Percentiles rank a stretch among this genome's conserved stretches.
Conservation (phyloP, 2,329 filamentous ascomycete species). For the Ophiostoma sp. region DNA sequence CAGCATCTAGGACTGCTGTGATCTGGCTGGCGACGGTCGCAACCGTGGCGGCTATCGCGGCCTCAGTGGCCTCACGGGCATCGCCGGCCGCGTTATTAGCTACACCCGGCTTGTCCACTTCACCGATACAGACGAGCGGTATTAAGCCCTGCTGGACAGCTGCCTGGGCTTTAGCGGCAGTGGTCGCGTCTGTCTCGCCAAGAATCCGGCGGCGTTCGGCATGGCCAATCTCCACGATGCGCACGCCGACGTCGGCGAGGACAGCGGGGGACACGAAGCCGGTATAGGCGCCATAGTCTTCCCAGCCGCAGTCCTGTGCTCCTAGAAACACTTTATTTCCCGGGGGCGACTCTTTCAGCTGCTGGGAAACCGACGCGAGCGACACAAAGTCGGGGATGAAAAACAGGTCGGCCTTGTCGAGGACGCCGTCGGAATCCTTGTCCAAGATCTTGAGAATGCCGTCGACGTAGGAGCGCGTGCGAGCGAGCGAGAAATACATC, state of each 20-base stretch:
- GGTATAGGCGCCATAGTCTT: constrained; percentile 67
- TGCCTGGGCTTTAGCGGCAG: constrained; percentile 64
- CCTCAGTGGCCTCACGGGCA: constrained; percentile 54
- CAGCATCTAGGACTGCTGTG: constrained; percentile 53
- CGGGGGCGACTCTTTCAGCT: constrained; percentile 39
- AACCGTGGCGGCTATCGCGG: constrained; percentile 51
- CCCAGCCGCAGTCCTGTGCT: constrained; percentile 70
- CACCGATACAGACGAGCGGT: constrained; percentile 76
- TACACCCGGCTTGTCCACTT: constrained; percentile 44
- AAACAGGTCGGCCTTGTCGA: constrained; percentile 60
- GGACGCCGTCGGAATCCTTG: constrained; percentile 31
- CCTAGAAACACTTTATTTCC: constrained; percentile 56
- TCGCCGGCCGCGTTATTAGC: constrained; percentile 36
- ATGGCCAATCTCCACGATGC: constrained; percentile 73
- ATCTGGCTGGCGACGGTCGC: constrained; percentile 63
- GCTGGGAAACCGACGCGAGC: constrained; percentile 48
- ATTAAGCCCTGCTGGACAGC: constrained; percentile 64
- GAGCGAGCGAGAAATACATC: constrained; percentile 69
- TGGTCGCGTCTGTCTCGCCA: constrained; percentile 64
- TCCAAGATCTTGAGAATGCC: constrained; percentile 43
- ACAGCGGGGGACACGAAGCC: constrained; percentile 69
- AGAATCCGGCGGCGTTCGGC: constrained; percentile 71
- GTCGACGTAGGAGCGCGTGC: constrained; percentile 54
- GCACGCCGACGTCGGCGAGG: constrained; percentile 61
- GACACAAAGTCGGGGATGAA: constrained; percentile 73